phyloP scores from a whole-genome alignment of 164 flowering plant species.

The Liquidambar formosana region DNA sequence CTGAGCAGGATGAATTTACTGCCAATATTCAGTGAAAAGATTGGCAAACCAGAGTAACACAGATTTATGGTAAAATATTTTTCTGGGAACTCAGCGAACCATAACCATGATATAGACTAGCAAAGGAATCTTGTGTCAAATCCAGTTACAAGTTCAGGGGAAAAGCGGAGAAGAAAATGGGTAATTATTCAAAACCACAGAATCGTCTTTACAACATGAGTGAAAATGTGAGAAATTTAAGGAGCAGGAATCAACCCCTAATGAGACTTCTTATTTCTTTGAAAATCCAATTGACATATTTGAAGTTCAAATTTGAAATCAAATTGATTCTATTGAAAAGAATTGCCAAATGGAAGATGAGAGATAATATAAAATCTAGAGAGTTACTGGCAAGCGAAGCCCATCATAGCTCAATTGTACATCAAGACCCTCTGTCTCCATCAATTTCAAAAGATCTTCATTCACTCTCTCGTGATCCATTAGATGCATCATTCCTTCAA shows the following conservation, averaged over 20 bases:
- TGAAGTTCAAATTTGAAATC: background rate
- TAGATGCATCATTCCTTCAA: slow-evolving; percentile 96
- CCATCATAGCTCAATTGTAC: slow-evolving; percentile 89
- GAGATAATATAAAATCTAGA: too few relatives aligned
- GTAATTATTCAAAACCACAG: too few relatives aligned
- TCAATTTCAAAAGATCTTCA: slow-evolving; percentile 53
- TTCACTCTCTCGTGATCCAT: slow-evolving; percentile 94
- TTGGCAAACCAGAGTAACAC: too few relatives aligned
- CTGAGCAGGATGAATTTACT: too few relatives aligned
- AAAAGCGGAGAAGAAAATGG: too few relatives aligned
- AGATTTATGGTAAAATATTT: too few relatives aligned
- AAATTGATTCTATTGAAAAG: background rate
- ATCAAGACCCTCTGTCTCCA: slow-evolving; percentile 80
- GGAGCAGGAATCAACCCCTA: background rate
- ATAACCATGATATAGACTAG: too few relatives aligned
- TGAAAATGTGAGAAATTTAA: background rate
- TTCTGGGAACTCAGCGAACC: too few relatives aligned
- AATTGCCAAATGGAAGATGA: background rate
- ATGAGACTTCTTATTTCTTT: background rate
- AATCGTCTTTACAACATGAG: too few relatives aligned
- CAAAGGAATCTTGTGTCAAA: too few relatives aligned
- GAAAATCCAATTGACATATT: background rate
- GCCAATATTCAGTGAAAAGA: too few relatives aligned
- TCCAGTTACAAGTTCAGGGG: too few relatives aligned
- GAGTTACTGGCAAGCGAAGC: slow-evolving; percentile 65